Conservation (phyloP, 176 grass and related monocot genomes). For the Typha latifolia region DNA sequence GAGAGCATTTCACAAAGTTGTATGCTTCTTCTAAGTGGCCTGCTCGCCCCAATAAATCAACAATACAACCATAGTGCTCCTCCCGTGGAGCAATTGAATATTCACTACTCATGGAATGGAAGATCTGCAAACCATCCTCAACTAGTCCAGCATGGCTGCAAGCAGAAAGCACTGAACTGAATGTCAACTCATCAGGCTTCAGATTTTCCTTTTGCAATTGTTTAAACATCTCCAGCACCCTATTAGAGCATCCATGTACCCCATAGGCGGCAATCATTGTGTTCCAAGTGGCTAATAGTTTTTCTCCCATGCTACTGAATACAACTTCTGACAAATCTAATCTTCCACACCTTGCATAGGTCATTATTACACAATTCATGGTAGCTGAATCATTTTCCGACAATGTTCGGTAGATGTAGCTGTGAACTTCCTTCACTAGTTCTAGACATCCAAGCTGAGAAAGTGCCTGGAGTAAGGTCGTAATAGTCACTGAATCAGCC, state of each 20-base stretch:
- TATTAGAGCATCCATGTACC: slow-evolving; percentile 44
- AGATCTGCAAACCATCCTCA: slow-evolving; percentile 39
- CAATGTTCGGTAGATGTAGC: slow-evolving; percentile 30
- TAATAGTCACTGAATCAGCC: slow-evolving; percentile 37
- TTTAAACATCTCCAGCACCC: slow-evolving; percentile 46
- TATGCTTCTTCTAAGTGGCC: slow-evolving; percentile 48
- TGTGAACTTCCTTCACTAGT: slow-evolving; percentile 42
- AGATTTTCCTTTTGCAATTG: slow-evolving; percentile 42
- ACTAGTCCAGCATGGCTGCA: slow-evolving; percentile 62
- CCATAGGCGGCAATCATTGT: slow-evolving; percentile 54
- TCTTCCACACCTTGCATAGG: slow-evolving; percentile 55
- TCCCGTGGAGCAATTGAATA: slow-evolving; percentile 48
- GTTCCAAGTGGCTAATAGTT: slow-evolving; percentile 45
- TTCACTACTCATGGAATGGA: slow-evolving; percentile 36
- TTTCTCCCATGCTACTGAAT: slow-evolving; percentile 31
- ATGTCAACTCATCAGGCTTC: slow-evolving; percentile 46
- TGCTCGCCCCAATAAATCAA: slow-evolving; percentile 50
- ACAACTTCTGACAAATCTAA: slow-evolving; percentile 35
- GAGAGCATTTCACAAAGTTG: slow-evolving; percentile 30
- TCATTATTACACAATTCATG: slow-evolving; percentile 43
- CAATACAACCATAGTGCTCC: slow-evolving; percentile 54
- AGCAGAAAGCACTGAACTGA: slow-evolving; percentile 51
- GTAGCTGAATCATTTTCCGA: slow-evolving; percentile 32
- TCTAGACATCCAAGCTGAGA: slow-evolving; percentile 47
- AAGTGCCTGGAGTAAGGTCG: slow-evolving; percentile 33